Base-by-base conservation (phyloP, 805 yeast species). In the Blastobotrys parvus region DNA sequence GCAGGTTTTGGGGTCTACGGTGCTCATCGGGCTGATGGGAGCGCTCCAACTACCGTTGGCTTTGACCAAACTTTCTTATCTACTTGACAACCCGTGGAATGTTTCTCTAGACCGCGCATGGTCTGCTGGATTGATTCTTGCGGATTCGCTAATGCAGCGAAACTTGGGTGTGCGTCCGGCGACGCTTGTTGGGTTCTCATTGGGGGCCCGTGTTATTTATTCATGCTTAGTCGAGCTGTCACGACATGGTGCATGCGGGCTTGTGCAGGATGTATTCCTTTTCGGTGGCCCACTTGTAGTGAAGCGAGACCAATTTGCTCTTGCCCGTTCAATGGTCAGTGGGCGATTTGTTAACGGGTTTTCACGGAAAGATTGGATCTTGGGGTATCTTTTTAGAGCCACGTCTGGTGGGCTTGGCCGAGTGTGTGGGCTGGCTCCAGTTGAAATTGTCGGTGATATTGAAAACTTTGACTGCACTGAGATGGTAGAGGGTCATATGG, bases 51-150 rank as follows among this genome's bases (percentile, higher is more conserved):
- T 85, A 47, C 98, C 98, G 0, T 82, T 92, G 89, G 81, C 83
- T 52, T 70, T 92, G 31, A 78, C 97, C 0, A 92, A 92, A 56
- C 68, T 92, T 34, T 82, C 95, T 2, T 92, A 92, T 52, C 64
- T 92, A 22, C 71, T 92, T 21, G 98, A 92, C 57, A 92, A 92
- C 56, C 98, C 98, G 0, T 92, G 98, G 98, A 90, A 82, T 57
- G 97, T 92, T 3, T 89, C 97, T 0, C 68, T 92, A 45, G 97
- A 90, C 61, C 73, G 98, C 46, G 98, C 98, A 0, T 90, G 97
- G 97, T 74, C 88, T 35, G 95, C 97, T 0, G 98, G 98, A 3
- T 68, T 78, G 44, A 78, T 92, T 36, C 63, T 92, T 41, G 97
- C 98, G 0, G 97, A 92, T 59, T 87, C 96, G 0, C 66, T 92